Evolutionary conservation across 2,329 filamentous ascomycete species (phyloP), one percentile per base, ranked within the genome.

Genomic region (Hawksworthiomyces lignivorus): DNA sequence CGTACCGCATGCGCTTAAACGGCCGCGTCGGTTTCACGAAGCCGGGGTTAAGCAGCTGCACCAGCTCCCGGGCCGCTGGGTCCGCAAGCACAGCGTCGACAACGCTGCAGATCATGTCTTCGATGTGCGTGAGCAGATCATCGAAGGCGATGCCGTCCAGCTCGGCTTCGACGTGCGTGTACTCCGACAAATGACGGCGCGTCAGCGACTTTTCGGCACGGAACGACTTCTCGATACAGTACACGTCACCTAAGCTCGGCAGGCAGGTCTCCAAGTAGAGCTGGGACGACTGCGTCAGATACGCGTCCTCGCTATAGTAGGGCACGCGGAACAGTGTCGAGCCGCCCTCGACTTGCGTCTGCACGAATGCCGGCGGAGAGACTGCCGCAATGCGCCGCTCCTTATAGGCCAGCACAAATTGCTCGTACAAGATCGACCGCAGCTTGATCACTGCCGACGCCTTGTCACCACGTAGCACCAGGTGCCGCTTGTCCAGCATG

Each of bases 201-300:
- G 92, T 98, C 44, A 97, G 73, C 7, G 84, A 90, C 69, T 96
- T 96, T 67, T 98, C 92, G 12, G 92, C 92, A 48, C 92, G 89
- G 82, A 98, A 98, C 2, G 90, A 97, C 64, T 95, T 95, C 65
- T 95, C 89, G 56, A 98, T 90, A 61, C 90, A 97, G 75, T 94
- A 98, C 40, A 96, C 88, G 60, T 96, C 87, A 53, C 92, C 92
- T 56, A 97, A 74, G 39, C 84, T 87, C 10, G 90, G 87, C 24
- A 98, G 71, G 51, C 83, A 87, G 24, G 92, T 98, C 72, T 98
- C 92, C 45, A 98, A 84, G 67, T 98, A 98, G 41, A 98, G 79
- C 66, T 98, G 92, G 26, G 87, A 94, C 4, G 89, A 96, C 67
- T 98, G 92, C 4, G 92, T 97, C 49, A 98, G 79, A 70, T 89